Conservation (phyloP, 495 filamentous ascomycete species). For the Cercophora samala region DNA sequence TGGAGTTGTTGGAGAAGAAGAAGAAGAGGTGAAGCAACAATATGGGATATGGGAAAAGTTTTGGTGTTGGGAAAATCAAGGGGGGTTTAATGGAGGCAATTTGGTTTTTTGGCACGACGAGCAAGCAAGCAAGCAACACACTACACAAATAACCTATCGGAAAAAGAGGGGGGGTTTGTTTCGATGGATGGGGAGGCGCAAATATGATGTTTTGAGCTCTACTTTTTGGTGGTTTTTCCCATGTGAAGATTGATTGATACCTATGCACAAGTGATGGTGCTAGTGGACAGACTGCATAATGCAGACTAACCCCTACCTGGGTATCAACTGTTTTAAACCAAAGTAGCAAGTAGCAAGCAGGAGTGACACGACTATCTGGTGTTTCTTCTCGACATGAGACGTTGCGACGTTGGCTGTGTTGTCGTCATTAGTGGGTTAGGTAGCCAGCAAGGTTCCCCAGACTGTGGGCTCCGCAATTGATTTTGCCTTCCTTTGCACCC, state of each 20-base stretch:
- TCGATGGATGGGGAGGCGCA: no score
- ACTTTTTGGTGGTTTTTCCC: no score
- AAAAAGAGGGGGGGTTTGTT: no score
- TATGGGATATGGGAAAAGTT: no score
- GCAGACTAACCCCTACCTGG: not conserved
- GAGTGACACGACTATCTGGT: not conserved
- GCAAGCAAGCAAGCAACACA: not conserved
- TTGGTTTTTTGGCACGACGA: not conserved
- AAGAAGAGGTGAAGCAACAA: conserved; percentile 45
- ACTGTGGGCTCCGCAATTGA: not conserved
- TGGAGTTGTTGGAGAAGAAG: conserved; percentile 61
- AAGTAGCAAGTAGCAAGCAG: no score
- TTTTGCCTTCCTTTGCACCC: not conserved
- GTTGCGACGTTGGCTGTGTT: not conserved
- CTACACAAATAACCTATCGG: no score
- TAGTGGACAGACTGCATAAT: not conserved
- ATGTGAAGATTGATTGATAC: no score
- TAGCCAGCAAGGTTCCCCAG: conserved; percentile 3
- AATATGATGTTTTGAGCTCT: no score
- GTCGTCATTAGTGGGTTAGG: not conserved
- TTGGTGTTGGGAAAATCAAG: no score
- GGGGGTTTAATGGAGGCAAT: not conserved
- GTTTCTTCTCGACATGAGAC: not conserved
- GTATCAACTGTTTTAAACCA: no score
- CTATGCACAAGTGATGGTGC: no score